Conservation (phyloP, 176 grass and related monocot genomes). For the Triticum urartu region DNA sequence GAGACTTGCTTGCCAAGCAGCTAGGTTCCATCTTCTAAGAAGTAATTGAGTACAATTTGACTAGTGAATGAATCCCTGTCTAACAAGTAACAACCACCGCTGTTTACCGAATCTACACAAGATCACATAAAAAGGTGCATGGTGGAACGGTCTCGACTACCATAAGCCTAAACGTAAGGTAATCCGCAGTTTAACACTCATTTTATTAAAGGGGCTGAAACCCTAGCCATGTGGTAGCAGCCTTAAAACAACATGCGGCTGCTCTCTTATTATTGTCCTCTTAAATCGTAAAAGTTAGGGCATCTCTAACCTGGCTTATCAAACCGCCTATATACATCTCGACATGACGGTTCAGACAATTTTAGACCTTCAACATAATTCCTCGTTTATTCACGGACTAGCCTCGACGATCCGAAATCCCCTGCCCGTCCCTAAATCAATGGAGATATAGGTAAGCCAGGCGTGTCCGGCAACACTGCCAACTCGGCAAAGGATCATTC, state of each 20-base stretch:
- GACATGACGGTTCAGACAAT: no score
- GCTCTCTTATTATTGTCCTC: neutral
- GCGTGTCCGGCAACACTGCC: no score
- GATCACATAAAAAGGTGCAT: constrained; percentile 17
- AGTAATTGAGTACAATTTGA: constrained; percentile 21
- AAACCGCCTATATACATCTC: no score
- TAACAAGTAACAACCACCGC: constrained; percentile 27
- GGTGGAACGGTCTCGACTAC: neutral
- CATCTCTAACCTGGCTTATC: no score
- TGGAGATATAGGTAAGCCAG: no score
- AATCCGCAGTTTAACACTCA: neutral
- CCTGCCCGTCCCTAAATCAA: no score
- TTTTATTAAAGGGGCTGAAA: neutral
- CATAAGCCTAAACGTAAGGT: no score
- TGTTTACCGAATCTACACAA: constrained; percentile 29
- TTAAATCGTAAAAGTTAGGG: neutral
- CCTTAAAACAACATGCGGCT: neutral
- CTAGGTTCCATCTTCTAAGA: constrained; percentile 25
- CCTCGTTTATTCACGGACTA: no score
- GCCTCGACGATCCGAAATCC: no score
- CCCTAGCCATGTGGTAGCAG: neutral
- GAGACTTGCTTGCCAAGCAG: constrained; percentile 31
- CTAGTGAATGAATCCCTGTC: constrained; percentile 13
- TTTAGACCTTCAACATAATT: no score
- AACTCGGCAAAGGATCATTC: no score